Evolutionary conservation across 805 yeast genomes (phyloP).

Genomic region (Nakazawaea holstii): DNA sequence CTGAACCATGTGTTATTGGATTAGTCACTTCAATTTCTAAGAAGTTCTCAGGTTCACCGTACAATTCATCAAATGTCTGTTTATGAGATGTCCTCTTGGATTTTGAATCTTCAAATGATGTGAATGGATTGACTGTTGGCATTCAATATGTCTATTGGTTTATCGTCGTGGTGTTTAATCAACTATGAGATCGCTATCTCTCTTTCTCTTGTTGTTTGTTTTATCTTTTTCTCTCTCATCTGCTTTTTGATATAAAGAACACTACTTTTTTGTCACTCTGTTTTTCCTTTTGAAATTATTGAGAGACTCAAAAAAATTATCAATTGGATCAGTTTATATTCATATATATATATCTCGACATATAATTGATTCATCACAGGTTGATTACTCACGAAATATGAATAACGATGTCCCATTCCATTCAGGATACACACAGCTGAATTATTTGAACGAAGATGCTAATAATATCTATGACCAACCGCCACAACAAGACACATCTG

Average conservation of each 20-base stretch:
- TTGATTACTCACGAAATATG: background rate
- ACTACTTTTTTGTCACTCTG: background rate
- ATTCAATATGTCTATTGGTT: background rate
- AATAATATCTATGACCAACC: slow-evolving; percentile 15
- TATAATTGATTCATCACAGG: too few species aligned
- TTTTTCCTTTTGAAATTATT: background rate
- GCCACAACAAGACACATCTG: slow-evolving; percentile 3
- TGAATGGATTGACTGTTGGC: slow-evolving; percentile 14
- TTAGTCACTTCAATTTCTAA: slow-evolving; percentile 84
- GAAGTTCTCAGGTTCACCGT: slow-evolving; percentile 93
- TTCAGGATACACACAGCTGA: slow-evolving; percentile 1
- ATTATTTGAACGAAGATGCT: slow-evolving; percentile 8
- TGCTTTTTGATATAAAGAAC: background rate
- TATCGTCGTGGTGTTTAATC: background rate
- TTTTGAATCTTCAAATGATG: slow-evolving; percentile 16
- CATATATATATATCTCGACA: too few species aligned
- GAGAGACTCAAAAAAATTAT: background rate
- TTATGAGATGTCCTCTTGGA: slow-evolving; percentile 22
- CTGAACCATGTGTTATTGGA: slow-evolving; percentile 70
- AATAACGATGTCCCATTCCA: background rate
- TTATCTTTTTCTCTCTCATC: background rate
- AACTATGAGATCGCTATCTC: background rate
- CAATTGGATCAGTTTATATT: background rate
- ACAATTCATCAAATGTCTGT: slow-evolving; percentile 74
- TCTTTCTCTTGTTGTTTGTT: background rate